Percentiles rank a stretch among this genome's conserved stretches.
These are phyloP conservation scores for Trametes cinnabarina DNA, from an alignment of 768 basidiomycete species.

Conservation along the genomic window DNA sequence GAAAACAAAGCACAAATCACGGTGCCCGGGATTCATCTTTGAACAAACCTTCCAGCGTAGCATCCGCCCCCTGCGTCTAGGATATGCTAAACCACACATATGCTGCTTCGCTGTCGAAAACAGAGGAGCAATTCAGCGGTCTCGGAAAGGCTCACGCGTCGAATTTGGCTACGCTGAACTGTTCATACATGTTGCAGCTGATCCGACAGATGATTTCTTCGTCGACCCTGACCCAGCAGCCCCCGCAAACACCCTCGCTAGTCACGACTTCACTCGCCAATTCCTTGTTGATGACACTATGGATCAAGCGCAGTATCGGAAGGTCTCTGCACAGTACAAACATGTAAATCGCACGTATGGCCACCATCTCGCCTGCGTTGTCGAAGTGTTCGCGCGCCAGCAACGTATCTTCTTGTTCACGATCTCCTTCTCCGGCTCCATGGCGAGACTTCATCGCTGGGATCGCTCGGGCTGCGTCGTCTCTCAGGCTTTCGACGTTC, in stretches of 20 bases:
- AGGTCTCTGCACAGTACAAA: neutral
- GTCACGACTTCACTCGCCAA: neutral
- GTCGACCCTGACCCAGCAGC: neutral
- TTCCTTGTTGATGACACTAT: neutral
- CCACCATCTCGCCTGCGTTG: neutral
- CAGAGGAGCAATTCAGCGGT: neutral
- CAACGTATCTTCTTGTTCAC: slow-evolving; percentile 31
- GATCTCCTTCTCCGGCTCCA: slow-evolving; percentile 26
- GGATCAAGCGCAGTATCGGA: neutral
- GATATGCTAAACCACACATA: slow-evolving; percentile 6
- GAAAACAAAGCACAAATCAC: neutral
- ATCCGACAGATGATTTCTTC: slow-evolving; percentile 6
- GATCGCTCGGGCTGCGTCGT: slow-evolving; percentile 36
- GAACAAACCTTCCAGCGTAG: neutral
- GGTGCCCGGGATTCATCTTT: slow-evolving; percentile 9
- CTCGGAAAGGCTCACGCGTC: neutral
- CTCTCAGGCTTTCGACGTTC: slow-evolving; percentile 28
- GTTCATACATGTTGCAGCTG: slow-evolving; percentile 7
- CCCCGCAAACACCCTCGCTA: neutral
- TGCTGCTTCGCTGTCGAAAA: neutral
- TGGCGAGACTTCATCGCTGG: slow-evolving; percentile 32
- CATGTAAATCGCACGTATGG: neutral
- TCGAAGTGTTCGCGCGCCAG: slow-evolving; percentile 23
- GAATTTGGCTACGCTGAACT: slow-evolving; percentile 11
- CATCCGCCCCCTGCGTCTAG: neutral